Evolutionary conservation across 257 asterid species (phyloP).

Genomic region (Cruciata laevipes): DNA sequence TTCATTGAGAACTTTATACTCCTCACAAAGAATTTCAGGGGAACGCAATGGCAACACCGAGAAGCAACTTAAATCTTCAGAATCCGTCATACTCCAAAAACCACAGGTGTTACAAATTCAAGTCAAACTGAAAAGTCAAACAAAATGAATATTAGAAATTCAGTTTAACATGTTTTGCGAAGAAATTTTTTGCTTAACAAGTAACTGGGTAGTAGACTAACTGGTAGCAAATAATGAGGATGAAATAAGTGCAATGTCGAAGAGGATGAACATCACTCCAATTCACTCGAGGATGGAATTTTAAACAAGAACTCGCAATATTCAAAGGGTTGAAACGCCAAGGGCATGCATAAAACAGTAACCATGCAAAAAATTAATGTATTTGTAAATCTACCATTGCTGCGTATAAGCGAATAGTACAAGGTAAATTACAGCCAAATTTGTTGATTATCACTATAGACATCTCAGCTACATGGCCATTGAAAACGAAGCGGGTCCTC

Average conservation of each 20-base stretch:
- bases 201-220: background rate
- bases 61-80: slow-evolving; percentile 34
- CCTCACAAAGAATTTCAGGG: slow-evolving; percentile 19
- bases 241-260: background rate
- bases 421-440: background rate
- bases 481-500: background rate
- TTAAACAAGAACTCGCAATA: background rate
- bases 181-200: background rate
- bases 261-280: background rate
- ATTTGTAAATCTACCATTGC: background rate
- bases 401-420: background rate
- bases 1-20: slow-evolving; percentile 28
- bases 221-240: background rate
- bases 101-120: slow-evolving; percentile 33
- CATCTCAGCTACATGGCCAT: background rate
- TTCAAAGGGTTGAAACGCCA: background rate
- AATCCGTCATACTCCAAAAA: slow-evolving; percentile 31
- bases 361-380: background rate
- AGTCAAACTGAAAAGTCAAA: background rate
- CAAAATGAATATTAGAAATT: background rate
- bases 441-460: background rate
- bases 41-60: slow-evolving; percentile 35
- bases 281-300: background rate
- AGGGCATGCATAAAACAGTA: background rate
- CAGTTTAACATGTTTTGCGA: too few species aligned